A percentile compares a stretch with the other conserved stretches of the same genome.
Conservation (phyloP, 169 alveolate genomes). For the Neospora caninum region DNA sequence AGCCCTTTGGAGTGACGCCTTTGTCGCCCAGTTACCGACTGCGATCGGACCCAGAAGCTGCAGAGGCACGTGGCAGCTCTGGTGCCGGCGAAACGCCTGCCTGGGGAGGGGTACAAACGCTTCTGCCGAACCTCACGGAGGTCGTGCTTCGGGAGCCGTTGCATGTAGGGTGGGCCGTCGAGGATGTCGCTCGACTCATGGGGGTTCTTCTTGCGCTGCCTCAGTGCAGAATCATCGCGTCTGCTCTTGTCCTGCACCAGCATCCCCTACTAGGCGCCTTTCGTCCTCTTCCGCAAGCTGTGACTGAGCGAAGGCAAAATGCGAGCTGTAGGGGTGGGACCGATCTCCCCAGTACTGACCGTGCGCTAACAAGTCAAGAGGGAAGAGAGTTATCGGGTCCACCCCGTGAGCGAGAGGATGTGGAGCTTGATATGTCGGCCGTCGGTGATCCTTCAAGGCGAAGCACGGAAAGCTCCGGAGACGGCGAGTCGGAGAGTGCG, state of each 20-base stretch:
- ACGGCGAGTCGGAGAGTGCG: no score
- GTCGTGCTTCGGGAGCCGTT: constrained; percentile 22
- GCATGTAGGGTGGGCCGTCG: constrained; percentile 17
- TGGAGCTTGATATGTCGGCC: no score
- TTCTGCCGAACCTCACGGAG: neutral
- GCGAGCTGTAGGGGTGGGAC: no score
- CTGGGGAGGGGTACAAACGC: neutral
- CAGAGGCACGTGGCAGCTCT: neutral
- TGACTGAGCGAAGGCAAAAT: no score
- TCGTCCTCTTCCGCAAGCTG: neutral
- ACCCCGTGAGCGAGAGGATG: no score
- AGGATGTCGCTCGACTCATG: neutral
- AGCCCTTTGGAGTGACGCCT: neutral
- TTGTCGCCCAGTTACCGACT: neutral
- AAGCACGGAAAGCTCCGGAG: no score
- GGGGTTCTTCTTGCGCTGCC: neutral
- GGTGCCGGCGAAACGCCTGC: neutral
- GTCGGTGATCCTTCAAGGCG: no score
- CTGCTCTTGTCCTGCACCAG: constrained; percentile 16
- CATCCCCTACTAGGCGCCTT: constrained; percentile 3
- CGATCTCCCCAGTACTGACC: no score
- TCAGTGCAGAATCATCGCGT: neutral
- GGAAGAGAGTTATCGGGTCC: neutral
- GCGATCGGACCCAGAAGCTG: neutral
- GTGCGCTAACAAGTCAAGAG: neutral